A percentile compares a stretch with the other conserved stretches of the same genome.
Evolutionary conservation across 2,329 filamentous ascomycete genomes (phyloP).

Genomic region (Aspergillus brasiliensis): DNA sequence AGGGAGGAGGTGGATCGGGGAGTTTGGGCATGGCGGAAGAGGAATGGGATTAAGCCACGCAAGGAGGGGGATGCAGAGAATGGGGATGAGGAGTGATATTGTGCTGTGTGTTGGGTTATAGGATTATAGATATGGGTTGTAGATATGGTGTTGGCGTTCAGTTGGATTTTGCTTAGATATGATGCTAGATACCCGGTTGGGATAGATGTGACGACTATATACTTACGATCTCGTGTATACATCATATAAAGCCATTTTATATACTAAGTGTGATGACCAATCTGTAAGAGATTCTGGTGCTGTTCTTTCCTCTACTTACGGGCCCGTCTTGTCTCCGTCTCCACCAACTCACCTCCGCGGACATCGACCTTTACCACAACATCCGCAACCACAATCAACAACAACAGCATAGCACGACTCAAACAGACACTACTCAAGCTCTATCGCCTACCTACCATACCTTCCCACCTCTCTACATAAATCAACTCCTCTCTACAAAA

Average conservation of each 20-base stretch:
- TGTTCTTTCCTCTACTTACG: not conserved
- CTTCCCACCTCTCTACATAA: not conserved
- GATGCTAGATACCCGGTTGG: slow-evolving; percentile 10
- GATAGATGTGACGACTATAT: not conserved
- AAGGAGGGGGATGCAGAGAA: slow-evolving; percentile 15
- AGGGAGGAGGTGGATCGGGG: slow-evolving; percentile 77
- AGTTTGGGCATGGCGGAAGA: slow-evolving; percentile 76
- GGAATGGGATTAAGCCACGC: slow-evolving; percentile 55
- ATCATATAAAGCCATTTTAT: too few relatives aligned
- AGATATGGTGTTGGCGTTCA: not conserved
- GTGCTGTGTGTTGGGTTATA: slow-evolving; percentile 10
- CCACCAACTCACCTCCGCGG: not conserved
- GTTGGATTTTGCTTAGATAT: not conserved
- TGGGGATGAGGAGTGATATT: not conserved
- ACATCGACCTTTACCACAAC: not conserved
- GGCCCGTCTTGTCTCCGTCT: not conserved
- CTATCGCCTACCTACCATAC: not conserved
- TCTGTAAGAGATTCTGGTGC: not conserved
- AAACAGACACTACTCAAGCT: not conserved
- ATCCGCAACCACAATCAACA: not conserved
- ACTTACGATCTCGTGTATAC: not conserved
- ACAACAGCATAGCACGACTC: not conserved
- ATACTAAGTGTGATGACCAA: too few relatives aligned
- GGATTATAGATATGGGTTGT: not conserved
- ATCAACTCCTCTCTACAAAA: not conserved